Evolutionary conservation across 2,329 filamentous ascomycete genomes (phyloP).

Genomic region (Fonsecaea erecta): DNA sequence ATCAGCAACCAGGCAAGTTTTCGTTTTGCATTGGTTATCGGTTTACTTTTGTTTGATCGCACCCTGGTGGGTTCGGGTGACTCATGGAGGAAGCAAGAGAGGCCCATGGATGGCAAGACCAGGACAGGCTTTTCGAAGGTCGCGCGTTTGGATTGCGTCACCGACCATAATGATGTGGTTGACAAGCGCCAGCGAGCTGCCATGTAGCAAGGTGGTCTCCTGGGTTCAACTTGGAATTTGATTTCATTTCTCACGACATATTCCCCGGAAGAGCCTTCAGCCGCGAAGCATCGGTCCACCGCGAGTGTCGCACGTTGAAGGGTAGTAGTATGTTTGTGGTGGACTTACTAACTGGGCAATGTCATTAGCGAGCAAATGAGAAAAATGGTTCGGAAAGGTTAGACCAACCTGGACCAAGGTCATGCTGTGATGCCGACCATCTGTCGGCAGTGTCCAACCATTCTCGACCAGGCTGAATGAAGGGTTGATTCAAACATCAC

Average conservation of each 20-base stretch:
- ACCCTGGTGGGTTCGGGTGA: neutral
- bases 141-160: neutral
- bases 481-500: neutral
- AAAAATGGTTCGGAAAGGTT: neutral
- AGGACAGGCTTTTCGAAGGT: neutral
- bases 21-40: neutral
- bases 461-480: neutral
- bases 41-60: neutral
- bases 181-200: neutral
- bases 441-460: neutral
- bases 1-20: neutral
- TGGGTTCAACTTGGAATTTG: neutral
- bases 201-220: neutral
- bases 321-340: neutral
- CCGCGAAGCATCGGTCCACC: neutral
- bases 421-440: conserved; percentile 2
- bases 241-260: neutral
- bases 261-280: neutral
- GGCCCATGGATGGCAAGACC: neutral
- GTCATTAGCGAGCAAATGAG: neutral
- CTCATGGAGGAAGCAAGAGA: neutral
- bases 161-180: neutral
- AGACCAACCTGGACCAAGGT: neutral
- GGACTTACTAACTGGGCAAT: neutral
- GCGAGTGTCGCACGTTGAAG: neutral